Conservation (phyloP, 2,329 filamentous ascomycete species). For the Reticulascus tulasneorum region DNA sequence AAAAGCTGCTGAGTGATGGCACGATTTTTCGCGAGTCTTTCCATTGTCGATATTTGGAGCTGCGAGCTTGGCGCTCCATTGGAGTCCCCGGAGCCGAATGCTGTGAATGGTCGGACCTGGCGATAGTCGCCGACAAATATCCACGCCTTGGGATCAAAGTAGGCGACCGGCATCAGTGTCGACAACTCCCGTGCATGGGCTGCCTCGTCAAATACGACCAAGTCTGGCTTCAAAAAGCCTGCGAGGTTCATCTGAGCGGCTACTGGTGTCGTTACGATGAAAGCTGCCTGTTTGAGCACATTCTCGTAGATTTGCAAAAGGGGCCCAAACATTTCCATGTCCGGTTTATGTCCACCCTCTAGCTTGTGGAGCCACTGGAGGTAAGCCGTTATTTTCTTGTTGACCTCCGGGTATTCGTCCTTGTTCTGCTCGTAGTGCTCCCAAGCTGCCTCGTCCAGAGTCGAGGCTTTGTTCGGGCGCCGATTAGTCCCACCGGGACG, state of each 20-base stretch:
- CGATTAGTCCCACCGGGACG: not conserved
- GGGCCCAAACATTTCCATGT: conserved; percentile 27
- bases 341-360: conserved; percentile 11
- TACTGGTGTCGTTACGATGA: conserved; percentile 42
- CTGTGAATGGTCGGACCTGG: conserved; percentile 37
- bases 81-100: conserved; percentile 28
- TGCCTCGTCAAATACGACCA: conserved; percentile 77
- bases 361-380: conserved; percentile 23
- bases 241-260: conserved; percentile 22
- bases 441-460: conserved; percentile 39
- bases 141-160: conserved; percentile 37
- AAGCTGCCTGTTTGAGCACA: conserved; percentile 33
- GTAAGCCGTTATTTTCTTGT: conserved; percentile 18
- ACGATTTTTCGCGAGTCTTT: conserved; percentile 6
- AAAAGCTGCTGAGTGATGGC: conserved; percentile 26
- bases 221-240: conserved; percentile 65
- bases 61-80: not conserved
- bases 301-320: conserved; percentile 31
- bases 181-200: conserved; percentile 42
- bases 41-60: not conserved
- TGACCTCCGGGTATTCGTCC: conserved; percentile 28
- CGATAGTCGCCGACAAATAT: conserved; percentile 41
- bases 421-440: conserved; percentile 30
- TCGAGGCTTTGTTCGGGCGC: conserved; percentile 24
- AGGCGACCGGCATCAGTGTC: conserved; percentile 38